These are phyloP conservation scores for Nakazawaea ambrosiae DNA, from an alignment of 805 yeast species.

Conservation along the genomic window DNA sequence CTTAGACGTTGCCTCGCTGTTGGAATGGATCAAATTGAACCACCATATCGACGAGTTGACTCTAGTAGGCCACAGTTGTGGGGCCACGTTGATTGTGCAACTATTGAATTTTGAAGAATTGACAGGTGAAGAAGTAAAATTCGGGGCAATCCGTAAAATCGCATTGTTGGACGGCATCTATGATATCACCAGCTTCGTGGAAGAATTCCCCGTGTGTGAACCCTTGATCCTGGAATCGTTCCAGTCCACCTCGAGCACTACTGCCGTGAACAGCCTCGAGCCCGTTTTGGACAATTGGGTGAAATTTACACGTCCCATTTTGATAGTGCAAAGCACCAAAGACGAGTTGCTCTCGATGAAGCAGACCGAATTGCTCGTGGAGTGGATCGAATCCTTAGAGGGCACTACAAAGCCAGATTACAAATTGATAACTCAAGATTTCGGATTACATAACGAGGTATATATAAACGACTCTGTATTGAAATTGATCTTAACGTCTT, in stretches of 20 bases:
- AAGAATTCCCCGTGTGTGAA: slow-evolving; percentile 55
- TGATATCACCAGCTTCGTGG: slow-evolving; percentile 39
- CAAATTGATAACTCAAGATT: slow-evolving; percentile 24
- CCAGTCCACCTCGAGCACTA: slow-evolving; percentile 8
- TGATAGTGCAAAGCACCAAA: slow-evolving; percentile 50
- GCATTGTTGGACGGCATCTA: slow-evolving; percentile 66
- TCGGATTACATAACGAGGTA: slow-evolving; percentile 65
- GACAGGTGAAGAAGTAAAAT: background rate
- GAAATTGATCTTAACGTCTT: slow-evolving; percentile 13
- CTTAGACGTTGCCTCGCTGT: slow-evolving; percentile 43
- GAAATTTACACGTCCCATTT: slow-evolving; percentile 17
- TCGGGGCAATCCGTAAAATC: slow-evolving; percentile 16
- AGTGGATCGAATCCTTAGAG: slow-evolving; percentile 30
- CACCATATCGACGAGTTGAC: slow-evolving; percentile 19
- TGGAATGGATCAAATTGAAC: slow-evolving; percentile 19
- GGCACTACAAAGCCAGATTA: slow-evolving; percentile 15
- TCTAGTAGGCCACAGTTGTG: slow-evolving; percentile 74
- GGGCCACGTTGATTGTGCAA: slow-evolving; percentile 62
- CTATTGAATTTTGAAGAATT: slow-evolving; percentile 4
- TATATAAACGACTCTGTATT: slow-evolving; percentile 37
- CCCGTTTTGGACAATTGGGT: slow-evolving; percentile 18
- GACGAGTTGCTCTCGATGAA: slow-evolving; percentile 58
- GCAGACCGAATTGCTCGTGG: slow-evolving; percentile 38
- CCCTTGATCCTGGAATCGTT: slow-evolving; percentile 58
- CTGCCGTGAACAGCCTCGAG: slow-evolving; percentile 1